A percentile compares a stretch with the other conserved stretches of the same genome.
These are phyloP conservation scores for Xenoacremonium recifei DNA, from an alignment of 2,329 filamentous ascomycete species.

Conservation along the genomic window DNA sequence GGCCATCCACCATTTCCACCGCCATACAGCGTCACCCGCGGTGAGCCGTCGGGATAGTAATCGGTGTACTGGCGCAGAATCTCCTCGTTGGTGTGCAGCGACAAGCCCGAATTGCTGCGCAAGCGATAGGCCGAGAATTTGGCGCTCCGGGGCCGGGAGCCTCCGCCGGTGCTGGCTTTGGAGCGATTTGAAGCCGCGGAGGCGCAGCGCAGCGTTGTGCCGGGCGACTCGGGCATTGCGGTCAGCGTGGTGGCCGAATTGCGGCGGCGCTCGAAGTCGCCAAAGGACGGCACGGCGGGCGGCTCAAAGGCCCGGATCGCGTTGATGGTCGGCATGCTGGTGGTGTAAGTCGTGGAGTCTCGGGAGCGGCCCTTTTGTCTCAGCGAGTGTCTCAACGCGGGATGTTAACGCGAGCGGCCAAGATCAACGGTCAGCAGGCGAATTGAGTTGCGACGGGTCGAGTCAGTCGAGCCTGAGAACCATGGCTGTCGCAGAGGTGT, in stretches of 20 bases:
- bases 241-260: constrained; percentile 19
- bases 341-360: background rate
- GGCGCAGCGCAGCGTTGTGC: constrained; percentile 15
- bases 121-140: constrained; percentile 31
- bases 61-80: constrained; percentile 46
- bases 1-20: constrained; percentile 12
- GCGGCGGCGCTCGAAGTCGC: constrained; percentile 25
- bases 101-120: constrained; percentile 46
- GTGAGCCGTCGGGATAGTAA: constrained; percentile 40
- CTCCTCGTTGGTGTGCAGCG: constrained; percentile 42
- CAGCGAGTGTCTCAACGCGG: background rate
- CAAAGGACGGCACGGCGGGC: constrained; percentile 20
- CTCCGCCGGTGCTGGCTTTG: constrained; percentile 15
- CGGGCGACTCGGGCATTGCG: constrained; percentile 13
- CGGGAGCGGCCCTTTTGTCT: background rate
- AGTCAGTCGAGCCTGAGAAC: no score
- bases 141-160: constrained; percentile 25
- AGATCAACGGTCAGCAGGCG: no score
- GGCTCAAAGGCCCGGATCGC: constrained; percentile 22
- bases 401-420: background rate
- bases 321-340: constrained; percentile 24
- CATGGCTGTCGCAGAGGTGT: no score
- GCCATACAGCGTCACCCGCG: constrained; percentile 22
- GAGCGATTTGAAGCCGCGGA: constrained; percentile 13
- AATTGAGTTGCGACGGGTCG: no score